These are phyloP conservation scores for Gleditsia sinensis DNA, from an alignment of 306 rosid species.

Conservation along the genomic window DNA sequence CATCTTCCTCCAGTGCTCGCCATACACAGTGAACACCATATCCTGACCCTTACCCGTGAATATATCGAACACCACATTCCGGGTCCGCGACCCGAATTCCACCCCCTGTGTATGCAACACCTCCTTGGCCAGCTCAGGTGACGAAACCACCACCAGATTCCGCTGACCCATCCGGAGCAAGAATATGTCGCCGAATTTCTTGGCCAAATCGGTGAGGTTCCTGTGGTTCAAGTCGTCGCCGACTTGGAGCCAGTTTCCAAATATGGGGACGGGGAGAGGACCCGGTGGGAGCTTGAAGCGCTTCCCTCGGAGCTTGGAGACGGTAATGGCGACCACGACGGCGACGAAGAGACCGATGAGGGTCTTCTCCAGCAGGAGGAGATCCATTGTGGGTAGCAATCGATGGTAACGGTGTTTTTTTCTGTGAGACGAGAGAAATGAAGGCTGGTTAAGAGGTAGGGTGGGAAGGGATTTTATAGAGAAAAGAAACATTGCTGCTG, in stretches of 20 bases:
- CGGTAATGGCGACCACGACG: conserved; percentile 42
- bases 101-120: conserved; percentile 84
- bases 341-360: conserved; percentile 62
- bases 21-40: conserved; percentile 90
- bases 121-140: conserved; percentile 78
- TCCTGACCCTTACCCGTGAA: conserved; percentile 88
- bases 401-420: not conserved
- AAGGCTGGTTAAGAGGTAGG: not conserved
- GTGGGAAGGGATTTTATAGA: not conserved
- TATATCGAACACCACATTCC: conserved; percentile 80
- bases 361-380: conserved; percentile 71
- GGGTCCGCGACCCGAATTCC: conserved; percentile 79
- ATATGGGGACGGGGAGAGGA: conserved; percentile 69
- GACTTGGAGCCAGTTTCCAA: conserved; percentile 93
- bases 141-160: conserved; percentile 70
- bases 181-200: conserved; percentile 65
- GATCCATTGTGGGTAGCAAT: conserved; percentile 52
- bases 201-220: conserved; percentile 73
- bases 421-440: not conserved
- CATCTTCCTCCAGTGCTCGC: conserved; percentile 91
- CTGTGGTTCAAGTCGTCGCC: conserved; percentile 88
- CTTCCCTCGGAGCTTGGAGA: conserved; percentile 69
- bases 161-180: conserved; percentile 87
- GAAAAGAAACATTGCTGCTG: too few relatives aligned
- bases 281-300: conserved; percentile 79